Conservation (phyloP, 2,329 filamentous ascomycete genomes). For the Sphaceloma murrayae region DNA sequence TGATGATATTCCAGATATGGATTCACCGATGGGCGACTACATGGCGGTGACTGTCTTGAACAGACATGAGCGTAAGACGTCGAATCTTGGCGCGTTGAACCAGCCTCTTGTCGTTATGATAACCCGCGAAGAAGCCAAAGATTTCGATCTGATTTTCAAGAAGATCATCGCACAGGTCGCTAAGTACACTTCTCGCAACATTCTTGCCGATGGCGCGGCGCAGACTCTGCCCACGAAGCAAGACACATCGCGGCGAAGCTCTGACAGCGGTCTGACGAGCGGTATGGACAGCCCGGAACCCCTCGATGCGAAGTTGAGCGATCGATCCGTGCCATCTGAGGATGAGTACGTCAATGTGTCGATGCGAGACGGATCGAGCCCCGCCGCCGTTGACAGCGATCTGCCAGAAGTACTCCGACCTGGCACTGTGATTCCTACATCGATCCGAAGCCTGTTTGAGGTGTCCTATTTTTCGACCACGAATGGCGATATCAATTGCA, state of each 20-base stretch:
- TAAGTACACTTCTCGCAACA: slow-evolving; percentile 52
- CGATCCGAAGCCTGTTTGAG: slow-evolving; percentile 65
- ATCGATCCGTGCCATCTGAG: slow-evolving; percentile 74
- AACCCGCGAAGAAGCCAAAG: slow-evolving; percentile 58
- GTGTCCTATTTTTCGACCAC: slow-evolving; percentile 55
- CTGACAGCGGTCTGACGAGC: slow-evolving; percentile 20
- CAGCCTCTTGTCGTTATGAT: slow-evolving; percentile 60
- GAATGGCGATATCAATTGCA: slow-evolving; percentile 50
- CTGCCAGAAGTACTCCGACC: slow-evolving; percentile 47
- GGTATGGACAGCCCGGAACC: slow-evolving; percentile 21
- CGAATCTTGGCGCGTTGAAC: background rate
- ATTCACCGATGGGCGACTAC: slow-evolving; percentile 53
- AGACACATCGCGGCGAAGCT: slow-evolving; percentile 9
- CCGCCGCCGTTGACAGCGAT: slow-evolving; percentile 18
- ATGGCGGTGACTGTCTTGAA: slow-evolving; percentile 60
- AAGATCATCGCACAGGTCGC: slow-evolving; percentile 71
- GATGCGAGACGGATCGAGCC: slow-evolving; percentile 52
- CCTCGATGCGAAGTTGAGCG: slow-evolving; percentile 51
- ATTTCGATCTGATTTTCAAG: slow-evolving; percentile 62
- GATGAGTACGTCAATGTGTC: slow-evolving; percentile 86
- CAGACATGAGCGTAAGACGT: slow-evolving; percentile 21
- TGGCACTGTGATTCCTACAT: slow-evolving; percentile 50
- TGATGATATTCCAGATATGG: slow-evolving; percentile 44
- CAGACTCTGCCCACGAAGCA: background rate
- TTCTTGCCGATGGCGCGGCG: slow-evolving; percentile 35